These are phyloP conservation scores for Aspergillus niger DNA, from an alignment of 2,329 filamentous ascomycete species.

Conservation along the genomic window DNA sequence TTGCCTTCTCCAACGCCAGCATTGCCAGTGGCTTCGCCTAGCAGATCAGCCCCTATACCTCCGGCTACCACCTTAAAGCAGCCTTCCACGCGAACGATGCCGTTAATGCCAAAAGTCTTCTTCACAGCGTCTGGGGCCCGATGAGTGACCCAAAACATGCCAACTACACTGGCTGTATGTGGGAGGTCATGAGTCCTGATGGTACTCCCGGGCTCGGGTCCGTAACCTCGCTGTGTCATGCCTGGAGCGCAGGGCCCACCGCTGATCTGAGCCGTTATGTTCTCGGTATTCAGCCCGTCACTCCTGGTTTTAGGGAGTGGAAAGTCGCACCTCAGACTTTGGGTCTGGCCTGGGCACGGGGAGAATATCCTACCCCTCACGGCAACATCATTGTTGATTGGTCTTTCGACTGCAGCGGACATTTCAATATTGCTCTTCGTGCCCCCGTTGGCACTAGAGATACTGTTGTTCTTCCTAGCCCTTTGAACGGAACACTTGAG, in stretches of 20 bases:
- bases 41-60: slow-evolving; percentile 16
- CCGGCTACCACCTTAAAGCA: slow-evolving; percentile 17
- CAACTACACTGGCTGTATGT: slow-evolving; percentile 20
- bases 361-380: slow-evolving; percentile 5
- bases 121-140: slow-evolving; percentile 14
- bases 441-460: slow-evolving; percentile 11
- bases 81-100: slow-evolving; percentile 14
- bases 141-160: slow-evolving; percentile 14
- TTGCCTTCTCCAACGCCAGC: slow-evolving; percentile 18
- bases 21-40: slow-evolving; percentile 11
- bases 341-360: slow-evolving; percentile 22
- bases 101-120: slow-evolving; percentile 2
- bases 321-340: slow-evolving; percentile 22
- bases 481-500: not conserved
- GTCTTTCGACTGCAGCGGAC: not conserved
- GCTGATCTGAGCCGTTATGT: slow-evolving; percentile 35
- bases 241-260: slow-evolving; percentile 37
- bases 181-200: slow-evolving; percentile 13
- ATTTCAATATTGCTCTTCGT: not conserved
- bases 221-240: slow-evolving; percentile 37
- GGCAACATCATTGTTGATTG: slow-evolving; percentile 12
- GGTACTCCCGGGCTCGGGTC: slow-evolving; percentile 19
- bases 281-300: slow-evolving; percentile 26
- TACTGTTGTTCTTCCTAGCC: slow-evolving; percentile 6
- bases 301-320: slow-evolving; percentile 23